Conservation (phyloP, 1,139 yeast genomes). For the Casaregolazyma lundiana region DNA sequence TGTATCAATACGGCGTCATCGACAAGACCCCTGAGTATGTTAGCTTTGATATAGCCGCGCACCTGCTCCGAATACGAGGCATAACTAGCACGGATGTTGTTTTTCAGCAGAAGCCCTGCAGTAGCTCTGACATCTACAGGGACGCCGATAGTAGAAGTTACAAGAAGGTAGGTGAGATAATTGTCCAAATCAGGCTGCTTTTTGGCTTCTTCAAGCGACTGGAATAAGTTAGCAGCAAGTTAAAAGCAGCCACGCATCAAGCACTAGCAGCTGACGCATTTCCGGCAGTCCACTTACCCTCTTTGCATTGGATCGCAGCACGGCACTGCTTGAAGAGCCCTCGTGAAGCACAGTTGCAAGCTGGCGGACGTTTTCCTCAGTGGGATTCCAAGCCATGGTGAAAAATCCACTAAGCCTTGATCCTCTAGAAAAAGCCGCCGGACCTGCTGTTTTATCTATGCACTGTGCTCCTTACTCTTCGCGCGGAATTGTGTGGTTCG, state of each 20-base stretch:
- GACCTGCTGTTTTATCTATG: too few species aligned
- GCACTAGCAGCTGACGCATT: too few species aligned
- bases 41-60: constrained; percentile 54
- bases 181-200: constrained; percentile 71
- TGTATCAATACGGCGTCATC: constrained; percentile 61
- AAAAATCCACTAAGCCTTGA: not conserved
- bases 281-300: too few species aligned
- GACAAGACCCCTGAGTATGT: constrained; percentile 63
- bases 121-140: constrained; percentile 70
- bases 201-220: constrained; percentile 64
- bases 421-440: too few species aligned
- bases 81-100: constrained; percentile 46
- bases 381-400: constrained; percentile 51
- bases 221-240: not conserved
- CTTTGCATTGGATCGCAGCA: constrained; percentile 52
- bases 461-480: too few species aligned
- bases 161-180: constrained; percentile 67
- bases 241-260: not conserved
- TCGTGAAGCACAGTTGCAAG: constrained; percentile 60
- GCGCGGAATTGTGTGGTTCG: too few species aligned
- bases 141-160: constrained; percentile 45
- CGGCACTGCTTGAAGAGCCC: constrained; percentile 55
- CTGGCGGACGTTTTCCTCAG: constrained; percentile 56
- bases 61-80: constrained; percentile 32
- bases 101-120: constrained; percentile 82